A percentile compares a stretch with the other conserved stretches of the same genome.
phyloP scores from a whole-genome alignment of 2,329 filamentous ascomycete species.

The Alternaria brassicicola region DNA sequence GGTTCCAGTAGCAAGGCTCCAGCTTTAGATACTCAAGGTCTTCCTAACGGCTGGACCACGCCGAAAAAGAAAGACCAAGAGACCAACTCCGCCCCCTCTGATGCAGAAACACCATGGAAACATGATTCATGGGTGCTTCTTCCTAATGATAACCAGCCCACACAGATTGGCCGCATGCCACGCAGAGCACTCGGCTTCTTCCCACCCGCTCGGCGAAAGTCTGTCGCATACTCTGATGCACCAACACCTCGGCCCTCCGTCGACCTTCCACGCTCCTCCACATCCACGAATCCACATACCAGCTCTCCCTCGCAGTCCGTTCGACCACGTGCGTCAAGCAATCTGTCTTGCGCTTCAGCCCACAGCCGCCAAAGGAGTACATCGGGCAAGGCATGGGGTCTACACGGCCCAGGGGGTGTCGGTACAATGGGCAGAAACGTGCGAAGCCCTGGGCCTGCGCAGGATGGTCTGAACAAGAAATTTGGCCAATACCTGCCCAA shows the following conservation, averaged over 20 bases:
- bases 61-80: constrained; percentile 45
- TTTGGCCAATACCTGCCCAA: constrained; percentile 82
- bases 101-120: constrained; percentile 70
- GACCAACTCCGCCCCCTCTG: constrained; percentile 38
- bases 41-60: constrained; percentile 48
- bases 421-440: constrained; percentile 77
- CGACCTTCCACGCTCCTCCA: constrained; percentile 61
- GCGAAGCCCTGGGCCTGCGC: constrained; percentile 77
- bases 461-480: constrained; percentile 83
- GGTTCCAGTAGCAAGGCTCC: constrained; percentile 21
- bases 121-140: constrained; percentile 90
- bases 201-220: constrained; percentile 88
- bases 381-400: constrained; percentile 55
- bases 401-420: constrained; percentile 85
- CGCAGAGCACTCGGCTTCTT: constrained; percentile 87
- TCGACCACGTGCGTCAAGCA: constrained; percentile 47
- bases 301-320: constrained; percentile 48
- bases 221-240: constrained; percentile 66
- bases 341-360: constrained; percentile 45
- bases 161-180: constrained; percentile 85
- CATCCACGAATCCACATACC: constrained; percentile 37
- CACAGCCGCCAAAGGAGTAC: constrained; percentile 47
- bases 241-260: constrained; percentile 72
- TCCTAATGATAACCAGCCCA: constrained; percentile 71
- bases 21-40: constrained; percentile 25